These are phyloP conservation scores for Ganoderma lucidum DNA, from an alignment of 1,284 basidiomycete genomes.

Conservation along the genomic window DNA sequence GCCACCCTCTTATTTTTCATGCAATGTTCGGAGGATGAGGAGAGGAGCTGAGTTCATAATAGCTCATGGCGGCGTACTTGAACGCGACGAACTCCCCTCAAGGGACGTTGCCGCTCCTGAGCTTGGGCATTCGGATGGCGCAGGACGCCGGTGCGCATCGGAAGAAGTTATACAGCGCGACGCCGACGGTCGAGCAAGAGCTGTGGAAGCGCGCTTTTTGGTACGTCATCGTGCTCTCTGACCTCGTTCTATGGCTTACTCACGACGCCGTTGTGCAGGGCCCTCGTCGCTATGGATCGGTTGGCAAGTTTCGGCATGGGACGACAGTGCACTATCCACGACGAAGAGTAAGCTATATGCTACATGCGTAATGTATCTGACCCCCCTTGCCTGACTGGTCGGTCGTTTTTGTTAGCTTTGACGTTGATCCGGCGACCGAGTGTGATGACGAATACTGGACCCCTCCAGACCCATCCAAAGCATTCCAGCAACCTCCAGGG, in stretches of 20 bases:
- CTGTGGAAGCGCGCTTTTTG: conserved; percentile 60
- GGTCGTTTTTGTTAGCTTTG: conserved; percentile 59
- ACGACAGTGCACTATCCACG: conserved; percentile 81
- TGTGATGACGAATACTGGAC: conserved; percentile 90
- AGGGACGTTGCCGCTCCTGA: conserved; percentile 51
- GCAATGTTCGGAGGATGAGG: too few species aligned
- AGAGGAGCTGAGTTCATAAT: not conserved
- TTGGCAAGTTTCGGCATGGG: conserved; percentile 75
- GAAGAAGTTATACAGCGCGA: conserved; percentile 41
- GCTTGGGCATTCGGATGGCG: conserved; percentile 53
- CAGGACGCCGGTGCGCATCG: conserved; percentile 54
- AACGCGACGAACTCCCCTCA: conserved; percentile 37
- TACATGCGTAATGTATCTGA: not conserved
- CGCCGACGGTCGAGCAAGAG: conserved; percentile 50
- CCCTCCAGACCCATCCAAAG: conserved; percentile 49
- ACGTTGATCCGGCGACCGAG: conserved; percentile 79
- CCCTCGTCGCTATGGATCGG: conserved; percentile 69
- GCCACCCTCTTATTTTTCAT: not conserved
- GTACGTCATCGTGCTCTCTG: conserved; percentile 58
- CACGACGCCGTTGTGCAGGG: conserved; percentile 63
- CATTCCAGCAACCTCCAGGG: conserved; percentile 69
- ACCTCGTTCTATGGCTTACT: conserved; percentile 66
- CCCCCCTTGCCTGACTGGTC: too few species aligned
- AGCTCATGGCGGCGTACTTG: conserved; percentile 43
- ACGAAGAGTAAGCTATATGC: conserved; percentile 75